Evolutionary conservation across 2,329 filamentous ascomycete genomes (phyloP).

Genomic region (Fusarium tjaetaba): DNA sequence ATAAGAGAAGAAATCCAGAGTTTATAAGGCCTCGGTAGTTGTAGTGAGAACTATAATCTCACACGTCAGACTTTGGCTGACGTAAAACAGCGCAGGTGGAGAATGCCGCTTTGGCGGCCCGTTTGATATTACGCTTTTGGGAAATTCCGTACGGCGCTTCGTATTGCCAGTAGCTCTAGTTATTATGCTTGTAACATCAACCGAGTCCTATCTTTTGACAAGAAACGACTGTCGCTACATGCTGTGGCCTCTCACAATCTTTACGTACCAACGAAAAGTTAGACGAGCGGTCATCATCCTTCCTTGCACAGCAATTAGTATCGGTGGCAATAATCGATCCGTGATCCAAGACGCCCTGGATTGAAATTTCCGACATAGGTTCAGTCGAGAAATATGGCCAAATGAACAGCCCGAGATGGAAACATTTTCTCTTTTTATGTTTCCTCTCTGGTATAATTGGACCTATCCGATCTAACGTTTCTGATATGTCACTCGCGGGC

Average conservation of each 20-base stretch:
- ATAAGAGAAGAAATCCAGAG: rapidly evolving
- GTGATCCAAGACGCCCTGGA: background rate
- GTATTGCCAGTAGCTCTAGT: too few relatives aligned
- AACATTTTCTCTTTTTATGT: rapidly evolving
- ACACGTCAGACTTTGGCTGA: background rate
- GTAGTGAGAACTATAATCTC: background rate
- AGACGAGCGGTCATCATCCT: too few relatives aligned
- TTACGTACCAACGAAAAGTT: too few relatives aligned
- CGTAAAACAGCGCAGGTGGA: background rate
- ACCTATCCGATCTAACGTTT: too few relatives aligned
- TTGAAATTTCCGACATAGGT: rapidly evolving
- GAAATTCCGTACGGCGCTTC: background rate
- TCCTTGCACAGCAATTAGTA: too few relatives aligned
- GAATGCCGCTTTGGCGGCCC: background rate
- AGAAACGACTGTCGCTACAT: too few relatives aligned
- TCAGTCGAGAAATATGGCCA: too few relatives aligned
- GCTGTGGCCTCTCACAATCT: too few relatives aligned
- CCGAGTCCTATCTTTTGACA: too few relatives aligned
- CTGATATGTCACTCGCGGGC: background rate
- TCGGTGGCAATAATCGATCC: too few relatives aligned
- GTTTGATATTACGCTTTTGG: background rate
- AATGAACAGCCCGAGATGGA: background rate
- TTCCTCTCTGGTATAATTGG: background rate
- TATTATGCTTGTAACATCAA: too few relatives aligned
- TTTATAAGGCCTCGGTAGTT: background rate